Evolutionary conservation across 23 red algal genomes (phyloP), one percentile per base, ranked within the genome.

Genomic region (Agarophyton chilense): DNA sequence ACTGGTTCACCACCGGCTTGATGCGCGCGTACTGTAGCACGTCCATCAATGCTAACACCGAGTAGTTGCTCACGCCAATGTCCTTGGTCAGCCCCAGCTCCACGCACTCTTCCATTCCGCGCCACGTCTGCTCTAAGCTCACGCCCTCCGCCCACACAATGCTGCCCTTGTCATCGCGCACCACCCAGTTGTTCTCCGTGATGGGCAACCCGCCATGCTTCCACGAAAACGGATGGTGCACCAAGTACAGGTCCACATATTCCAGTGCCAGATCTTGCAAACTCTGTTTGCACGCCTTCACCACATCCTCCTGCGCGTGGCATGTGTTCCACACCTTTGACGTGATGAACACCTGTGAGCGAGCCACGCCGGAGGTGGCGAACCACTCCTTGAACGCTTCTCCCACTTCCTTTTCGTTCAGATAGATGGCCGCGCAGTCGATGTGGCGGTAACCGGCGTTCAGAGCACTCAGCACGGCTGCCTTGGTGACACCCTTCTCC

Each of bases 271-370:
- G 82, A 56, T 98, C 96, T 19, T 66, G 39, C 42, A 98, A 29
- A 9, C 87, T 88, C 28, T 76, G 90, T 33, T 79, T 41, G 45
- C 89, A 95, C 16, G 89, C 96, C 25, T 66, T 72, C 13, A 87
- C 64, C 34, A 98, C 96, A 22, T 95, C 78, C 53, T 98, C 87
- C 63, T 41, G 49, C 32, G 77, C 82, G 38, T 95, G 92, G 42
- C 86, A 91, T 29, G 92, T 95, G 85, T 98, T 98, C 96, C 96
- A 98, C 47, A 95, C 46, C 78, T 98, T 98, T 1, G 66, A 77
- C 33, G 89, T 93, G 55, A 98, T 54, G 40, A 95, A 98, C 2
- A 98, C 22, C 4, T 98, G 88, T 28, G 72, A 65, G 32, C 96
- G 63, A 16, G 79, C 55, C 0, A 95, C 77, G 21, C 77, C 84